Evolutionary conservation across 768 basidiomycete species (phyloP).

Genomic region (Lactarius pseudohatsudake): DNA sequence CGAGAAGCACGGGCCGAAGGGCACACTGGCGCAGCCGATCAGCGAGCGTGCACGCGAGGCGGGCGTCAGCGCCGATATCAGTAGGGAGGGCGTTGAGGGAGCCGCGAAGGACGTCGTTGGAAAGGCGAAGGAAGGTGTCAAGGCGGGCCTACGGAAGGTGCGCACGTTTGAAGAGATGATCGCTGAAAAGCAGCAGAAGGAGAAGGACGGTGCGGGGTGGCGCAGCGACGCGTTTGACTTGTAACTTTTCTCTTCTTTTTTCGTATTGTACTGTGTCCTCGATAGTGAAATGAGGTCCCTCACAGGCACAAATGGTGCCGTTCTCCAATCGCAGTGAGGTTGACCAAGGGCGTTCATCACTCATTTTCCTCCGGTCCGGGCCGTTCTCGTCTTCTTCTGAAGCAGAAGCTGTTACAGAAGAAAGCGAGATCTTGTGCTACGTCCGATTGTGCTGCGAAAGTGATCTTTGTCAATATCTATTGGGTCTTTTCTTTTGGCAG

Average conservation of each 20-base stretch:
- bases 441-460: too few relatives aligned
- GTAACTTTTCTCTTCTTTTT: neutral
- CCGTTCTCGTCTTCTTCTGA: too few relatives aligned
- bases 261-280: neutral
- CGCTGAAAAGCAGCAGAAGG: constrained; percentile 35
- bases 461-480: too few relatives aligned
- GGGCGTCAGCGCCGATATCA: constrained; percentile 34
- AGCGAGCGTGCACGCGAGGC: constrained; percentile 37
- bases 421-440: too few relatives aligned
- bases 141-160: constrained; percentile 33
- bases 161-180: constrained; percentile 38
- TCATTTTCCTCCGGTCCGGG: too few relatives aligned
- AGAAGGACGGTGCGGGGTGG: constrained; percentile 39
- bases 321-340: too few relatives aligned
- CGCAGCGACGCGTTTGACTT: constrained; percentile 40
- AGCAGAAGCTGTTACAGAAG: too few relatives aligned
- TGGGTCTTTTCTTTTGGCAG: too few relatives aligned
- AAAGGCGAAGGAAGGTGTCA: constrained; percentile 33
- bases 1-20: constrained; percentile 66
- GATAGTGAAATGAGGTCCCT: neutral
- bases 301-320: too few relatives aligned
- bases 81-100: constrained; percentile 31
- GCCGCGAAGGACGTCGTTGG: constrained; percentile 33
- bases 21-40: constrained; percentile 47
- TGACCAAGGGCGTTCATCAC: too few relatives aligned